phyloP scores from a whole-genome alignment of 768 basidiomycete genomes.

The Cystofilobasidium macerans region DNA sequence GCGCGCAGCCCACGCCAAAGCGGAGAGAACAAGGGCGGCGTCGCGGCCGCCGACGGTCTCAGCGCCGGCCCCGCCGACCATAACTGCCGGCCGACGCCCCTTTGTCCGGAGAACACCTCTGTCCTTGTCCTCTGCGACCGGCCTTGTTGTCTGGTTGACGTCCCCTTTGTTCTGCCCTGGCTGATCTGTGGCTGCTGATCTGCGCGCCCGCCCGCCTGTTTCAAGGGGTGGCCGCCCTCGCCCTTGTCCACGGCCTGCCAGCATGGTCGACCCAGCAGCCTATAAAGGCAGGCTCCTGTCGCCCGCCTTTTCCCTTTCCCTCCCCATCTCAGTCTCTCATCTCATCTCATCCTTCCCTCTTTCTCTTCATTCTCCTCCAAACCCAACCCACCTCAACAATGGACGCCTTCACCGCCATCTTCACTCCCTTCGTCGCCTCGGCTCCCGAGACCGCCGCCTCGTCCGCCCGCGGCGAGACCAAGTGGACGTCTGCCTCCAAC shows the following conservation, averaged over 20 bases:
- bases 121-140: too few relatives aligned
- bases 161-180: too few relatives aligned
- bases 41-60: too few relatives aligned
- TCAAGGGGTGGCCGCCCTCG: neutral
- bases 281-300: neutral
- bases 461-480: neutral
- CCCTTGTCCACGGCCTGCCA: neutral
- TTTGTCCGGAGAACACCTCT: too few relatives aligned
- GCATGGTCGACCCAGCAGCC: neutral
- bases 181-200: too few relatives aligned
- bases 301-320: neutral
- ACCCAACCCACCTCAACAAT: slow-evolving; percentile 5
- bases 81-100: too few relatives aligned
- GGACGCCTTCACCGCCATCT: slow-evolving; percentile 26
- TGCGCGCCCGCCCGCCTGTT: neutral
- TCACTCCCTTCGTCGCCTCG: slow-evolving; percentile 22
- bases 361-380: neutral
- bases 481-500: too few relatives aligned
- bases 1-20: too few relatives aligned
- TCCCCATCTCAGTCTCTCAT: neutral
- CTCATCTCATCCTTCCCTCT: neutral
- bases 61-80: too few relatives aligned
- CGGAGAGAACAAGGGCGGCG: too few relatives aligned
- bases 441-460: slow-evolving; percentile 1
- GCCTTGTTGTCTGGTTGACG: too few relatives aligned